phyloP scores from a whole-genome alignment of 202 grass and related monocot species.

The Musa balbisiana region DNA sequence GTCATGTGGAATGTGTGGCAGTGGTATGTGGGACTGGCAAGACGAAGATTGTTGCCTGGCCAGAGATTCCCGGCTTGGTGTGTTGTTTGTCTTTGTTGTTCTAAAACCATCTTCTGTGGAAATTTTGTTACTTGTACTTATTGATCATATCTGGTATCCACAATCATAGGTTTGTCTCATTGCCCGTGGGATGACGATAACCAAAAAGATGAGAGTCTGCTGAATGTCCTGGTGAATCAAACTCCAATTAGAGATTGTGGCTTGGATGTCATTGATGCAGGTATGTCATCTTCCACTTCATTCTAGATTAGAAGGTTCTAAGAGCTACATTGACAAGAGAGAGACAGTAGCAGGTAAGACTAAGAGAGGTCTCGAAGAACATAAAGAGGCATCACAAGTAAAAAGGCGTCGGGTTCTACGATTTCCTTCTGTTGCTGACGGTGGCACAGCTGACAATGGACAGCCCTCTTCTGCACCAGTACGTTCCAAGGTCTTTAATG shows the following conservation, averaged over 20 bases:
- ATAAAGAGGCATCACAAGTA: constrained; percentile 20
- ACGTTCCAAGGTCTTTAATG: constrained; percentile 18
- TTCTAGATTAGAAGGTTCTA: not conserved
- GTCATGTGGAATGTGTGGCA: constrained; percentile 5
- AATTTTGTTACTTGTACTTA: constrained; percentile 11
- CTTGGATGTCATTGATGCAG: constrained; percentile 16
- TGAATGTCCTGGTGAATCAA: constrained; percentile 50
- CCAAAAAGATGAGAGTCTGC: constrained; percentile 43
- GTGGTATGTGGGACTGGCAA: constrained; percentile 33
- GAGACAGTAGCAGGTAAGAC: constrained; percentile 32
- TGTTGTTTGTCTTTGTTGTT: constrained; percentile 1
- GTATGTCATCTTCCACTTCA: constrained; percentile 12
- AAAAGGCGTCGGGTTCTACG: constrained; percentile 42
- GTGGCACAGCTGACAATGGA: constrained; percentile 10
- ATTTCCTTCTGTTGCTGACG: constrained; percentile 29
- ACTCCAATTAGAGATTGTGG: constrained; percentile 61
- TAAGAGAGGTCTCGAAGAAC: constrained; percentile 26
- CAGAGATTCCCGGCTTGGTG: constrained; percentile 25
- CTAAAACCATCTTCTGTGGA: not conserved
- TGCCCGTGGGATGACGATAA: constrained; percentile 54
- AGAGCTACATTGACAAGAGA: not conserved
- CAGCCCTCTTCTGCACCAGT: constrained; percentile 18
- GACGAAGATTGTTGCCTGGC: constrained; percentile 24
- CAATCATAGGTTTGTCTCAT: constrained; percentile 30
- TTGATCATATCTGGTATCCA: not conserved